These are phyloP conservation scores for Amphirosellinia nigrospora DNA, from an alignment of 495 filamentous ascomycete genomes.

Conservation along the genomic window DNA sequence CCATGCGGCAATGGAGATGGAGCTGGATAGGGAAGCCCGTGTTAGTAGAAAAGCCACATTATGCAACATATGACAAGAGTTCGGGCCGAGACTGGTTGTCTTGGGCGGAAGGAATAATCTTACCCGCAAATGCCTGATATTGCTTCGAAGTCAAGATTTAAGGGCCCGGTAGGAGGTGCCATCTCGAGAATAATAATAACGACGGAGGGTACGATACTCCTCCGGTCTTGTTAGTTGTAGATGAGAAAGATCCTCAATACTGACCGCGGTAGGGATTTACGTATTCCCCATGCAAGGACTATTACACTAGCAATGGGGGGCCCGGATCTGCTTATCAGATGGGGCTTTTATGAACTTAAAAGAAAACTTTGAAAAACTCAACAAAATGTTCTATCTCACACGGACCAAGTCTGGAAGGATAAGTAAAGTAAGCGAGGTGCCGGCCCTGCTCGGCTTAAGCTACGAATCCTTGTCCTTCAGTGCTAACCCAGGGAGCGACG, in stretches of 20 bases:
- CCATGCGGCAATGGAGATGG: conserved; percentile 97
- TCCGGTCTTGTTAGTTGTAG: conserved; percentile 8
- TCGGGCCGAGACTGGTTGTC: conserved; percentile 7
- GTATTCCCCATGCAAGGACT: background rate
- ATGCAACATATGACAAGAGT: background rate
- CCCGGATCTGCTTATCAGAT: background rate
- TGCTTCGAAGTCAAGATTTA: conserved; percentile 80
- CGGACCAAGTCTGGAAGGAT: background rate
- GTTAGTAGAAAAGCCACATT: conserved; percentile 20
- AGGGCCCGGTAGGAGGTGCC: conserved; percentile 70
- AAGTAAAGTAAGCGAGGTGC: background rate
- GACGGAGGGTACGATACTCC: background rate
- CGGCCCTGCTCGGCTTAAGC: background rate
- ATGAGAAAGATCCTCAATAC: conserved; percentile 7
- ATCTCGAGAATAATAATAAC: conserved; percentile 47
- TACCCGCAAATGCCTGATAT: conserved; percentile 89
- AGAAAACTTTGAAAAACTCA: background rate
- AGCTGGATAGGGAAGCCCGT: conserved; percentile 53
- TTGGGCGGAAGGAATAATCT: conserved; percentile 29
- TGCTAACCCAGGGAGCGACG: background rate
- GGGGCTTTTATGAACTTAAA: background rate
- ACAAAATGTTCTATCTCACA: background rate
- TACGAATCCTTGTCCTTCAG: background rate
- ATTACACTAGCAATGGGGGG: too few species aligned
- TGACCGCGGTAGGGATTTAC: conserved; percentile 1